These are phyloP conservation scores for Ustilago curta DNA, from an alignment of 1,284 basidiomycete genomes.

Conservation along the genomic window DNA sequence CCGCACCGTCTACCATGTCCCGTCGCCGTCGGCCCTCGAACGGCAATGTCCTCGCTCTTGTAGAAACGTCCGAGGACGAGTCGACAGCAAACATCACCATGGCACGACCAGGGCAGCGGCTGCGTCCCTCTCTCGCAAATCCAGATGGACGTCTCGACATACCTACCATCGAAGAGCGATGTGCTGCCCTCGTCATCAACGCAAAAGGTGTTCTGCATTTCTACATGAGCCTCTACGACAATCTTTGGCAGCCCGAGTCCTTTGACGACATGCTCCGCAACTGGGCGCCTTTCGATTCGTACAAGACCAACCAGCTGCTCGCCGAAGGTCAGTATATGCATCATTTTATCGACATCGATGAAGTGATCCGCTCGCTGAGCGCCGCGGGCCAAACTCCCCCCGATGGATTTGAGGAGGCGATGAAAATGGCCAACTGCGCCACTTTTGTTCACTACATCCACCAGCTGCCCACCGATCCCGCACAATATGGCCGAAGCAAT, in stretches of 20 bases:
- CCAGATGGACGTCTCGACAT: constrained; percentile 46
- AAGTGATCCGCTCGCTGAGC: constrained; percentile 39
- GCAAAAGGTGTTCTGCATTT: constrained; percentile 52
- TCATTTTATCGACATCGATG: constrained; percentile 55
- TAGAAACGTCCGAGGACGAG: constrained; percentile 11
- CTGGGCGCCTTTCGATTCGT: constrained; percentile 55
- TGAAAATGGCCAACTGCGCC: constrained; percentile 60
- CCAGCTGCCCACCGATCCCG: constrained; percentile 39
- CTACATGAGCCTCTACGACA: constrained; percentile 45
- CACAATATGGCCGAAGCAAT: constrained; percentile 20
- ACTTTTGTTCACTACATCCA: constrained; percentile 61
- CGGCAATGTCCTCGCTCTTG: not conserved
- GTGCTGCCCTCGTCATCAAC: constrained; percentile 47
- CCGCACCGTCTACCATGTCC: constrained; percentile 5
- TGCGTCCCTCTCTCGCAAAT: constrained; percentile 37
- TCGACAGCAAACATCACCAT: constrained; percentile 26
- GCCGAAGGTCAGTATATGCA: constrained; percentile 49
- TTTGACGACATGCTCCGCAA: constrained; percentile 52
- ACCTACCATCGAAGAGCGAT: constrained; percentile 49
- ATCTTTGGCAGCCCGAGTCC: constrained; percentile 38
- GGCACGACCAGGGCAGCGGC: constrained; percentile 39
- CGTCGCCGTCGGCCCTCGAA: constrained; percentile 10
- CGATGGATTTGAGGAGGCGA: constrained; percentile 45
- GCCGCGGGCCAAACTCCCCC: constrained; percentile 18
- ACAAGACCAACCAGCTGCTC: constrained; percentile 57